These are phyloP conservation scores for Sporothrix pseudoabietina DNA, from an alignment of 2,329 filamentous ascomycete genomes.

Conservation along the genomic window DNA sequence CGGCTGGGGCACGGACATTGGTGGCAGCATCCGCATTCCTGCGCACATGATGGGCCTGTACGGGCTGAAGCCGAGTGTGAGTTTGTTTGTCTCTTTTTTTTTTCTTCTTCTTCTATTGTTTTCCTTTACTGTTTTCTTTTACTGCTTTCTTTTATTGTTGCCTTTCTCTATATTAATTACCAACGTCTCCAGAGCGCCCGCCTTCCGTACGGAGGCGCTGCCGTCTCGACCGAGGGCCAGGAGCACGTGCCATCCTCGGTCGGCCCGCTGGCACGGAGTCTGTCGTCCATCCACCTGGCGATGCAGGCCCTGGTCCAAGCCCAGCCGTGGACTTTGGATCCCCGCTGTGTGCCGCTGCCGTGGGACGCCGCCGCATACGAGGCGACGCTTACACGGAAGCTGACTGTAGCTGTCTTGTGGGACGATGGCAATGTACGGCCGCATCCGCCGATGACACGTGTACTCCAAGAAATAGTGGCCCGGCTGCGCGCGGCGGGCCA, in stretches of 20 bases:
- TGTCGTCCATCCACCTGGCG: slow-evolving; percentile 54
- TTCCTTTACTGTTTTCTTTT: too few relatives aligned
- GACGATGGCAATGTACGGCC: slow-evolving; percentile 48
- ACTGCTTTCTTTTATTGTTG: neutral
- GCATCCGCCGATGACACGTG: slow-evolving; percentile 61
- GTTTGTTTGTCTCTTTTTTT: slow-evolving; percentile 15
- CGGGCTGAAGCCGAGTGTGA: slow-evolving; percentile 39
- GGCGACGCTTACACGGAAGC: slow-evolving; percentile 44
- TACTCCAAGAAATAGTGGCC: slow-evolving; percentile 53
- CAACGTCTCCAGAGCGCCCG: slow-evolving; percentile 45
- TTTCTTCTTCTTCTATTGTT: too few relatives aligned
- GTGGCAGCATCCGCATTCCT: slow-evolving; percentile 38
- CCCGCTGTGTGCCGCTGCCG: slow-evolving; percentile 67
- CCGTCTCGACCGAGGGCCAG: slow-evolving; percentile 32
- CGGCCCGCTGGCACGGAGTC: slow-evolving; percentile 62
- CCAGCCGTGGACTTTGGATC: slow-evolving; percentile 65
- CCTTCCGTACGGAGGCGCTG: slow-evolving; percentile 59
- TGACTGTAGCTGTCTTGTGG: slow-evolving; percentile 27
- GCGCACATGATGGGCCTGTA: slow-evolving; percentile 43
- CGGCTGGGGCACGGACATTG: slow-evolving; percentile 53
- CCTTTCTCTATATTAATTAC: slow-evolving; percentile 44
- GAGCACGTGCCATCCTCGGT: slow-evolving; percentile 54
- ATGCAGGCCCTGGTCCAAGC: slow-evolving; percentile 58
- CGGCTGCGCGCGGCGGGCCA: slow-evolving; percentile 49
- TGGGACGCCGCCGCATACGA: slow-evolving; percentile 46